Conservation (phyloP, 2,329 filamentous ascomycete genomes). For the Alternaria postmessia region DNA sequence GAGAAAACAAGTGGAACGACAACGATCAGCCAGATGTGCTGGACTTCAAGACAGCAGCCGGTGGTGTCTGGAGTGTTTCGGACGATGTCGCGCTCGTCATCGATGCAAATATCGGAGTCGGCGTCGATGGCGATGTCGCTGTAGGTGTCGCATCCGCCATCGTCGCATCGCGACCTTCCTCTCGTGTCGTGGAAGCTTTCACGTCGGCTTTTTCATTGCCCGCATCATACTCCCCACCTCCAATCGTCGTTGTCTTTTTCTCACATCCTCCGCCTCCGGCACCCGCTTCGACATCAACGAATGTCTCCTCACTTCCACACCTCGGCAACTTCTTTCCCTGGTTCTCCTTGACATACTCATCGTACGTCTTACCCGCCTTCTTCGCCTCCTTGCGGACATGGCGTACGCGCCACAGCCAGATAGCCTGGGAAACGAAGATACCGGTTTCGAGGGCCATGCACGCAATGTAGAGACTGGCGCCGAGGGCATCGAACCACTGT, state of each 20-base stretch:
- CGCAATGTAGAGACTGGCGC: conserved; percentile 67
- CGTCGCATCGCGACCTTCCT: background rate
- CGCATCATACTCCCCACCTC: conserved; percentile 3
- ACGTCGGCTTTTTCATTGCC: background rate
- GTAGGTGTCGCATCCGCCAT: background rate
- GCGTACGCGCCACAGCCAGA: conserved; percentile 67
- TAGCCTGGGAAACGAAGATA: conserved; percentile 66
- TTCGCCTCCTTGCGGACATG: conserved; percentile 62
- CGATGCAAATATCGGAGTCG: background rate
- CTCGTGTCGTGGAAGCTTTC: background rate
- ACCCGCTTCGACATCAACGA: conserved; percentile 39
- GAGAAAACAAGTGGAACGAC: background rate
- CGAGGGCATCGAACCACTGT: conserved; percentile 67
- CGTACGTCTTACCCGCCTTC: conserved; percentile 61
- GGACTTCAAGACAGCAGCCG: conserved; percentile 6
- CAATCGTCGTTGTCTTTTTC: background rate
- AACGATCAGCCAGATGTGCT: background rate
- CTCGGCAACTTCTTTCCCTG: conserved; percentile 33
- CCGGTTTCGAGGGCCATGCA: conserved; percentile 66
- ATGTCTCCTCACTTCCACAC: conserved; percentile 33
- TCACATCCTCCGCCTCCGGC: background rate
- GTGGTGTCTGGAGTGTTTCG: background rate
- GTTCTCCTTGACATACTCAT: conserved; percentile 56
- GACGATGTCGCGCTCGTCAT: background rate
- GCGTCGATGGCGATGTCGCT: background rate